Base-by-base conservation (phyloP, 768 basidiomycete species). In the Lactarius vividus region DNA sequence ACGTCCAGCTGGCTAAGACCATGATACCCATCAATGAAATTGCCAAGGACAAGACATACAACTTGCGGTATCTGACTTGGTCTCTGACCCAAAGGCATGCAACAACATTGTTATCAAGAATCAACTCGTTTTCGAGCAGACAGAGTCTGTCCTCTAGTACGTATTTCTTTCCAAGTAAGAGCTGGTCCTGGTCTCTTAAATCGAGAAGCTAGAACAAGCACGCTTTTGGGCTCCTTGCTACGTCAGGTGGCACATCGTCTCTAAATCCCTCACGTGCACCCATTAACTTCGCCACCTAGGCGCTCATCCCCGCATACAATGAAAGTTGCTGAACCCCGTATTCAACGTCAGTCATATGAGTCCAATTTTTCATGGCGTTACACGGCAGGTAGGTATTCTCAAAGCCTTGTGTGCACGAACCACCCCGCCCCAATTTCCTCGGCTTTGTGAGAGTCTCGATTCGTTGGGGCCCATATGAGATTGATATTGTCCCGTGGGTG, bases 281-380 rank as follows among this genome's bases (percentile, higher is more conserved):
- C 46, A 23, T 26, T 49, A 15, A 49, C 49, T 26, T 15, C 23
- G 5, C 23, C 13, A 26, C 26, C 13, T 26, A 52, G 49, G 49
- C 15, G 23, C 49, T 26, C 49, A 15, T 4, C 49, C 26, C 26
- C 49, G 26, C 23, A 52, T 15, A 15, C 49, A 52, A 28, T 26
- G 49, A 52, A 52, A 52, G 26, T 49, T 59, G 31, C 42, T 59
- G 4, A 59, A 46, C 44, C 57, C 57, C 2, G 10, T 59, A 18
- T 64, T 64, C 57, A 59, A 57, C n/a, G 18, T 33, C 57, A 44
- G 20, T 31, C n/a, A 46, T n/a, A 59, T 64, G 31, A 59, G 23
- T 16, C 63, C 63, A 18, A 64, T 53, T 9, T 64, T 64, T 15
- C 42, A 59, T 37, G 23, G 2, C 13, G 20, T 64, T 10, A 58